These are phyloP conservation scores for Escovopsis sp. DNA, from an alignment of 2,329 filamentous ascomycete genomes.

Conservation along the genomic window DNA sequence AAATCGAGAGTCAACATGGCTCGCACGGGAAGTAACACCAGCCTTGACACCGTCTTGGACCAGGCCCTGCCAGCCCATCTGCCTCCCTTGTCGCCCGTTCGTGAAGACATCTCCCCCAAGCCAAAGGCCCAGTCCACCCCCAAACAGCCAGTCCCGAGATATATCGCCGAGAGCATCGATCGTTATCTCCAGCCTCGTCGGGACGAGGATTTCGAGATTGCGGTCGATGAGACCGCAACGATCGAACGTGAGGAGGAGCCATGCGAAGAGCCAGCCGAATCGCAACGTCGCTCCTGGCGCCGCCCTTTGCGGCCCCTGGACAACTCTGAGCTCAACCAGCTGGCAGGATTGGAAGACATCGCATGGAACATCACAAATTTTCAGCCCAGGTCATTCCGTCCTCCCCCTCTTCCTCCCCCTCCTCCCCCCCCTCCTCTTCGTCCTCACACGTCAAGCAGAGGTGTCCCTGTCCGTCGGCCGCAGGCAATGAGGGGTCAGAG, in stretches of 20 bases:
- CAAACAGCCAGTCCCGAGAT: background rate
- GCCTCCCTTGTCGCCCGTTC: slow-evolving; percentile 6
- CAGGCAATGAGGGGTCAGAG: background rate
- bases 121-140: slow-evolving; percentile 4
- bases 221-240: slow-evolving; percentile 20
- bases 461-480: background rate
- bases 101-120: background rate
- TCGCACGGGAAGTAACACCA: slow-evolving; percentile 17
- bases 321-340: slow-evolving; percentile 8
- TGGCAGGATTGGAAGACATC: slow-evolving; percentile 7
- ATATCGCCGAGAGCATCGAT: slow-evolving; percentile 14
- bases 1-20: slow-evolving; percentile 18
- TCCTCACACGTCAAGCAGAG: background rate
- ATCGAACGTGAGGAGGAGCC: background rate
- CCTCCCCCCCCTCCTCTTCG: too few species aligned
- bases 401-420: too few species aligned
- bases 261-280: background rate
- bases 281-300: background rate
- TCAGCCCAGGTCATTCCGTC: background rate
- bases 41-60: slow-evolving; percentile 12
- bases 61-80: slow-evolving; percentile 14
- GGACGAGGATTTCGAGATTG: slow-evolving; percentile 17
- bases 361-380: slow-evolving; percentile 3
- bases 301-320: slow-evolving; percentile 8
- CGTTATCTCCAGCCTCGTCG: slow-evolving; percentile 15